Evolutionary conservation across 768 basidiomycete genomes (phyloP).

Genomic region (Russula emetica): DNA sequence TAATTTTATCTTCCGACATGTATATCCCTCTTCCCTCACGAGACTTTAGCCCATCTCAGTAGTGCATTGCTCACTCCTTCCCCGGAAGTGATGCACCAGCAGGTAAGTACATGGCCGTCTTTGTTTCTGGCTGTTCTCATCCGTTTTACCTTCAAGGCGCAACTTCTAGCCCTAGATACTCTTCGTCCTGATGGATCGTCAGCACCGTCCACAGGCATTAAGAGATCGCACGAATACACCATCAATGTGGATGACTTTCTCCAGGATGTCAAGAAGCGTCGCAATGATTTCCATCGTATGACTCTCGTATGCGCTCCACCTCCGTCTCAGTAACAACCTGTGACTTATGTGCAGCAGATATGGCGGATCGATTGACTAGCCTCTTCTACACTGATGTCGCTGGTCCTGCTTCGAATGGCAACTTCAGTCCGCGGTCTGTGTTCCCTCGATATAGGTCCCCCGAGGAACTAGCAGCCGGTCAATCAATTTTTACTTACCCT

Average conservation of each 20-base stretch:
- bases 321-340: not conserved
- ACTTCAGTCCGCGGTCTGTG: conserved; percentile 71
- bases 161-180: conserved; percentile 57
- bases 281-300: conserved; percentile 80
- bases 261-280: conserved; percentile 87
- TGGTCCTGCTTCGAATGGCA: conserved; percentile 17
- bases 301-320: conserved; percentile 60
- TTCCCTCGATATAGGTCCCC: conserved; percentile 78
- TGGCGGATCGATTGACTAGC: conserved; percentile 77
- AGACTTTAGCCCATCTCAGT: conserved; percentile 33
- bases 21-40: conserved; percentile 24
- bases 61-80: conserved; percentile 54
- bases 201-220: conserved; percentile 42
- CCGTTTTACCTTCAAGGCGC: conserved; percentile 48
- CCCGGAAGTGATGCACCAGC: conserved; percentile 52
- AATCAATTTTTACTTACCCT: conserved; percentile 83
- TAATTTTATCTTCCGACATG: conserved; percentile 18
- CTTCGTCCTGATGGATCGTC: conserved; percentile 40
- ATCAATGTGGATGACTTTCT: conserved; percentile 70
- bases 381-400: conserved; percentile 36
- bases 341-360: conserved; percentile 47
- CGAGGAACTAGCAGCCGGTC: conserved; percentile 81
- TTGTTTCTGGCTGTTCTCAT: conserved; percentile 34
- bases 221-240: conserved; percentile 64
- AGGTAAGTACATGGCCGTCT: conserved; percentile 37